These are phyloP conservation scores for Tetrahymena thermophila DNA, from an alignment of 73 alveolate species.

Conservation along the genomic window DNA sequence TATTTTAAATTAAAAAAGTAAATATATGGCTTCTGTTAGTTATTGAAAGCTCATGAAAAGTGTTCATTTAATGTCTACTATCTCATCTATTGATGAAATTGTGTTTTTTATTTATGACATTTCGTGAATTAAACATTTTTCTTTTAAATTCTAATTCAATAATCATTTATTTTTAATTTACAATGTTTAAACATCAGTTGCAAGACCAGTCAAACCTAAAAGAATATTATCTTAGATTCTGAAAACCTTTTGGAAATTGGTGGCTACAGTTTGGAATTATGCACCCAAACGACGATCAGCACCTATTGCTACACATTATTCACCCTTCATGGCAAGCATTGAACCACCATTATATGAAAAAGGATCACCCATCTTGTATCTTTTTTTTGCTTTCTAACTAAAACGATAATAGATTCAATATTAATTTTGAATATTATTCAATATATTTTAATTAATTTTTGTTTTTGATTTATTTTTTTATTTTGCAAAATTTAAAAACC, in stretches of 20 bases:
- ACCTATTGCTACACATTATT: conserved; percentile 93
- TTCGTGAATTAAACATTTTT: neutral
- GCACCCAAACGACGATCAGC: conserved; percentile 92
- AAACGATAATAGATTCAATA: neutral
- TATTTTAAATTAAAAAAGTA: conserved; percentile 27
- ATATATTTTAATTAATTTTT: neutral
- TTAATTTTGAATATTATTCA: neutral
- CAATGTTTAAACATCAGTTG: conserved; percentile 90
- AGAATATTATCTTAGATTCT: conserved; percentile 80
- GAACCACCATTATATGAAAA: conserved; percentile 87
- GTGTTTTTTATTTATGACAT: too few relatives aligned
- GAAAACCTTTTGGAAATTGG: conserved; percentile 84
- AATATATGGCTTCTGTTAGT: neutral
- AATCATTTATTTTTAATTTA: conserved; percentile 10
- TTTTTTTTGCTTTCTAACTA: neutral
- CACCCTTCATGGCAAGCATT: conserved; percentile 92
- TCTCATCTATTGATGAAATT: neutral
- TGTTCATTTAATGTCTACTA: neutral
- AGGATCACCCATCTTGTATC: neutral
- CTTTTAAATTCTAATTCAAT: neutral
- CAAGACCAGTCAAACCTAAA: conserved; percentile 88
- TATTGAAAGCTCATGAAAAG: too few relatives aligned
- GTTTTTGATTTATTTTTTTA: neutral
- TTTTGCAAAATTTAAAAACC: neutral
- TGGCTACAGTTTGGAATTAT: conserved; percentile 72